These are phyloP conservation scores for Rhytidhysteron rufulum DNA, from an alignment of 2,329 filamentous ascomycete genomes.

Conservation along the genomic window DNA sequence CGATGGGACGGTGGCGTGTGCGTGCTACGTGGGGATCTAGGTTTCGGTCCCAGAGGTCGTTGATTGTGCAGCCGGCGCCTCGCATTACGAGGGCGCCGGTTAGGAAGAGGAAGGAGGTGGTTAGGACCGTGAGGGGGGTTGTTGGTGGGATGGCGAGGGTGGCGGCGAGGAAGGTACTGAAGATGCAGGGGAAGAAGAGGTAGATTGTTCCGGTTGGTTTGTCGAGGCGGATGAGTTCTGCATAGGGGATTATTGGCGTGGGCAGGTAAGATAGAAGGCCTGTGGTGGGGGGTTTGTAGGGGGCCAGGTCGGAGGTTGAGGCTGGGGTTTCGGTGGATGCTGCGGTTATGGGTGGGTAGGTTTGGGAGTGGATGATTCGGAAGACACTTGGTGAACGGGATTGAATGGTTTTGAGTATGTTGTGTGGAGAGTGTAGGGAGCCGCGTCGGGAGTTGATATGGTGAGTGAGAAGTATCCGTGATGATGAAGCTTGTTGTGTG, in stretches of 20 bases:
- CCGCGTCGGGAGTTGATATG: too few relatives aligned
- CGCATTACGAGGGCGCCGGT: constrained; percentile 79
- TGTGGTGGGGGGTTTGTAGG: constrained; percentile 65
- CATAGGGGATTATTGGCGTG: constrained; percentile 70
- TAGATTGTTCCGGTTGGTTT: constrained; percentile 81
- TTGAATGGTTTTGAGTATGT: too few relatives aligned
- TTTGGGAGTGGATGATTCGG: too few relatives aligned
- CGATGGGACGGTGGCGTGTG: constrained; percentile 75
- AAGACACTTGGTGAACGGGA: too few relatives aligned
- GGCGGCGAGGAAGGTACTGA: constrained; percentile 77
- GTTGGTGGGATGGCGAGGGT: constrained; percentile 62
- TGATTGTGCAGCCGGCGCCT: constrained; percentile 82
- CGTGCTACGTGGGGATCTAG: constrained; percentile 76
- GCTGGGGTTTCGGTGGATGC: constrained; percentile 10
- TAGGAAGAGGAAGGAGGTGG: constrained; percentile 66
- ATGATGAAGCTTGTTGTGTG: too few relatives aligned
- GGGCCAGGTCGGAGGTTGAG: constrained; percentile 12
- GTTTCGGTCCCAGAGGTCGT: constrained; percentile 86
- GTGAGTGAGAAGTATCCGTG: too few relatives aligned
- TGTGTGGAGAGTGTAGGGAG: too few relatives aligned
- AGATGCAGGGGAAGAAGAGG: constrained; percentile 80
- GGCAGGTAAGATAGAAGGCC: constrained; percentile 71
- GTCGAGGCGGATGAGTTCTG: constrained; percentile 74
- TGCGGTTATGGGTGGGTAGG: constrained; percentile 6
- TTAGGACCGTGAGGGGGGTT: constrained; percentile 57